Evolutionary conservation across 1,284 basidiomycete genomes (phyloP).

Genomic region (Apiotrichum sp.): DNA sequence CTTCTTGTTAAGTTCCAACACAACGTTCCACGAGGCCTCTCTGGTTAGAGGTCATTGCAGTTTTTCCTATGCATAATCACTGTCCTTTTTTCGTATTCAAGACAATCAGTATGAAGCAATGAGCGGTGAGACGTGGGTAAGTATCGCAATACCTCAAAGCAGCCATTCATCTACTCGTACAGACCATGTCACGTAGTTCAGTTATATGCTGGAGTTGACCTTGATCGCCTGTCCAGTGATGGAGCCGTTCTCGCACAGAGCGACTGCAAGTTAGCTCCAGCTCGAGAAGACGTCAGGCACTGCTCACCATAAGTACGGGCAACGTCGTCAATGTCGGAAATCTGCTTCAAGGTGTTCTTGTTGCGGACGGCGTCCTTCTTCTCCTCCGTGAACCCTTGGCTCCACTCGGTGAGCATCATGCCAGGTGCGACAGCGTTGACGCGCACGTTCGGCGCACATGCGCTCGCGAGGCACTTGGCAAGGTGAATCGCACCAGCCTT

Average conservation of each 20-base stretch:
- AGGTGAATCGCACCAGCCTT: conserved; percentile 25
- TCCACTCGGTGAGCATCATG: conserved; percentile 25
- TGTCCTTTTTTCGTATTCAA: too few species aligned
- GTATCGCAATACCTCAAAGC: too few species aligned
- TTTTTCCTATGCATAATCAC: too few species aligned
- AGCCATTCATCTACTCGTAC: too few species aligned
- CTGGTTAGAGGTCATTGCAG: too few species aligned
- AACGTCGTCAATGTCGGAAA: conserved; percentile 13
- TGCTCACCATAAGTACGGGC: conserved; percentile 8
- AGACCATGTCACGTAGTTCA: too few species aligned
- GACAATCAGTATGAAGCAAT: too few species aligned
- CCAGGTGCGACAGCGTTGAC: conserved; percentile 24
- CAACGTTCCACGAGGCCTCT: too few species aligned
- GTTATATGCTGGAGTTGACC: conserved; percentile 2
- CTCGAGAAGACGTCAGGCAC: background rate
- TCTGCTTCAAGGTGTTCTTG: conserved; percentile 11
- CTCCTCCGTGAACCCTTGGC: conserved; percentile 18
- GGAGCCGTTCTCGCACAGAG: conserved; percentile 6
- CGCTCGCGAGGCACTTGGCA: conserved; percentile 21
- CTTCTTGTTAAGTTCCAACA: too few species aligned
- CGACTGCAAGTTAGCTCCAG: background rate
- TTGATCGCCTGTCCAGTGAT: conserved; percentile 9
- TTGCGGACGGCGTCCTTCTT: conserved; percentile 9
- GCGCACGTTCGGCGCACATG: conserved; percentile 18
- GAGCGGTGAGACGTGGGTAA: too few species aligned